A percentile compares a stretch with the other conserved stretches of the same genome.
Conservation (phyloP, 2,329 filamentous ascomycete genomes). For the Purpureocillium takamizusanense region DNA sequence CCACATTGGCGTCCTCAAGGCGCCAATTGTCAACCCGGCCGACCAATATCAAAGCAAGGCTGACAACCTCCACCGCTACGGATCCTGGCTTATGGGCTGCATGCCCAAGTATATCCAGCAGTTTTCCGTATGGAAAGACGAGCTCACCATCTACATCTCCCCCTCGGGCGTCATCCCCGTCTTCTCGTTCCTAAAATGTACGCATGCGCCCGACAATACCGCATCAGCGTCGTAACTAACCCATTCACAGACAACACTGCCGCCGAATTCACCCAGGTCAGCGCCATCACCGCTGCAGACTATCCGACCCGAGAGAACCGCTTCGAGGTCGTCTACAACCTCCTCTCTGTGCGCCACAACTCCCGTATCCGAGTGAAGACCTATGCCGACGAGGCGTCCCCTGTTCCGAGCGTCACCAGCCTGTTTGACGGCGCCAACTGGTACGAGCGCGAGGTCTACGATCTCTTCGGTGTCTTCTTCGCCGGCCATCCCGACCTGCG, state of each 20-base stretch:
- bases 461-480: conserved; percentile 97
- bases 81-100: conserved; percentile 92
- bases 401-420: conserved; percentile 77
- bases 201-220: conserved; percentile 8
- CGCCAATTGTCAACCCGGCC: conserved; percentile 77
- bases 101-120: conserved; percentile 98
- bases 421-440: conserved; percentile 95
- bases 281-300: conserved; percentile 88
- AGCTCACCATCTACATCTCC: conserved; percentile 87
- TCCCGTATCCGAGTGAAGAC: conserved; percentile 96
- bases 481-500: conserved; percentile 88
- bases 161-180: conserved; percentile 84
- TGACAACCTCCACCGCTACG: conserved; percentile 85
- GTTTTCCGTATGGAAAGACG: conserved; percentile 99
- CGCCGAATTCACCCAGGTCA: conserved; percentile 90
- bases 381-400: conserved; percentile 91
- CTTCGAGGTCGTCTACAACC: conserved; percentile 97
- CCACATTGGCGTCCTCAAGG: conserved; percentile 56
- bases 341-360: conserved; percentile 93
- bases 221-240: too few species aligned
- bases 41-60: conserved; percentile 88
- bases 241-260: conserved; percentile 71
- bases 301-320: conserved; percentile 92
- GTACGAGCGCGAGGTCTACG: conserved; percentile 98
- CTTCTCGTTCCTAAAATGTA: conserved; percentile 85